Evolutionary conservation across 768 basidiomycete genomes (phyloP), one percentile per base, ranked within the genome.

Genomic region (Tremella mesenterica): DNA sequence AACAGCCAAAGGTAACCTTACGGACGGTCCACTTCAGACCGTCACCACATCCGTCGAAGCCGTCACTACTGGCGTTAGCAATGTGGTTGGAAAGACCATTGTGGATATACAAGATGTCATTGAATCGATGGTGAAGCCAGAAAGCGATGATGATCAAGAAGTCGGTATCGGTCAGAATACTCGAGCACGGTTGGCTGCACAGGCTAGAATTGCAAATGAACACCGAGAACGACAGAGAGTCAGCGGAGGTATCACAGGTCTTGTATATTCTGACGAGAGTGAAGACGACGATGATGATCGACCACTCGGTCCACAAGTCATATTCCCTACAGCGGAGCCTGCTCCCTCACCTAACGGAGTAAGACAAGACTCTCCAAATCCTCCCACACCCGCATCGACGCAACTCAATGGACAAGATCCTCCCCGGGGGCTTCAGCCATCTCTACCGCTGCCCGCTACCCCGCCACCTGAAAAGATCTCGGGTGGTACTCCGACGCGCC

Each of bases 21-120:
- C n/a, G n/a, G n/a, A n/a, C n/a, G n/a, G n/a, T n/a, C n/a, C n/a
- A n/a, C n/a, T n/a, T n/a, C n/a, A n/a, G n/a, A 30, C 48, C n/a
- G 25, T 57, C 27, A 53, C 59, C 10, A 31, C 31, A 4, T 26
- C 65, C 26, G 50, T 52, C 18, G 26, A 33, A n/a, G 50, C 55
- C 16, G 52, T 57, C 16, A 56, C 61, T 2, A 54, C 48, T 4
- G 50, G 47, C 6, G 54, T 50, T 10, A 33, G 13, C 31, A 41
- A 36, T 23, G 80, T 85, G 52, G 89, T 93, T 86, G 81, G 81
- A 33, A 86, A 84, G 1, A 93, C 89, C 1, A 79, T 92, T 79
- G 88, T 85, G 2, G 88, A 92, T 53, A 86, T 93, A 5, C 86
- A 93, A 71, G 76, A 86, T 59, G 89, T 88, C 18, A 90, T 92